phyloP scores from a whole-genome alignment of 1,139 yeast genomes.

The Yamadazyma sp. region DNA sequence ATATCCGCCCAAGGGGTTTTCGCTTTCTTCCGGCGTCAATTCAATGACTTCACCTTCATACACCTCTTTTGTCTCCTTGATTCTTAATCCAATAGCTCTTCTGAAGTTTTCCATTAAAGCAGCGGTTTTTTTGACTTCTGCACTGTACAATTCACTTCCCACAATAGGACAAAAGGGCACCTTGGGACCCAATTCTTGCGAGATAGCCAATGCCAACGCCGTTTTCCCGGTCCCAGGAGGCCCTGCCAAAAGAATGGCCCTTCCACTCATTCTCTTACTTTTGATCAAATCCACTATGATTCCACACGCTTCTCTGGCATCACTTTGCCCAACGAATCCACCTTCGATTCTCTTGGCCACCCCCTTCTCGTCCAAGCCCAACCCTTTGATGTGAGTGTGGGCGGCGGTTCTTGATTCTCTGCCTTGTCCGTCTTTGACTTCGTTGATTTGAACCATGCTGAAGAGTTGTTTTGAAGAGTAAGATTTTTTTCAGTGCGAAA shows the following conservation, averaged over 20 bases:
- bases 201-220: constrained; percentile 91
- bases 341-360: constrained; percentile 83
- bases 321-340: constrained; percentile 92
- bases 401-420: constrained; percentile 88
- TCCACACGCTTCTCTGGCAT: constrained; percentile 98
- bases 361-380: constrained; percentile 92
- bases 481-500: neutral
- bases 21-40: constrained; percentile 94
- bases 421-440: constrained; percentile 57
- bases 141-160: constrained; percentile 92
- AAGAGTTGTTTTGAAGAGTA: constrained; percentile 1
- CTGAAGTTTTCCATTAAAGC: constrained; percentile 97
- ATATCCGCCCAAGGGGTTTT: constrained; percentile 95
- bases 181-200: constrained; percentile 97
- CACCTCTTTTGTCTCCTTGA: constrained; percentile 95
- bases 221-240: constrained; percentile 99
- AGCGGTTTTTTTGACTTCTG: constrained; percentile 96
- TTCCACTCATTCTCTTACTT: constrained; percentile 91
- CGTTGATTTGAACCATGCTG: constrained; percentile 79
- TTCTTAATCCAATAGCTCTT: constrained; percentile 92
- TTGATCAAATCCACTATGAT: constrained; percentile 91
- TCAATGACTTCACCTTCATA: constrained; percentile 98
- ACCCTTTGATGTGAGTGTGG: constrained; percentile 94
- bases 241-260: constrained; percentile 93
- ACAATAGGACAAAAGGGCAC: constrained; percentile 98